These are phyloP conservation scores for Claviceps capensis DNA, from an alignment of 2,329 filamentous ascomycete species.

Conservation along the genomic window DNA sequence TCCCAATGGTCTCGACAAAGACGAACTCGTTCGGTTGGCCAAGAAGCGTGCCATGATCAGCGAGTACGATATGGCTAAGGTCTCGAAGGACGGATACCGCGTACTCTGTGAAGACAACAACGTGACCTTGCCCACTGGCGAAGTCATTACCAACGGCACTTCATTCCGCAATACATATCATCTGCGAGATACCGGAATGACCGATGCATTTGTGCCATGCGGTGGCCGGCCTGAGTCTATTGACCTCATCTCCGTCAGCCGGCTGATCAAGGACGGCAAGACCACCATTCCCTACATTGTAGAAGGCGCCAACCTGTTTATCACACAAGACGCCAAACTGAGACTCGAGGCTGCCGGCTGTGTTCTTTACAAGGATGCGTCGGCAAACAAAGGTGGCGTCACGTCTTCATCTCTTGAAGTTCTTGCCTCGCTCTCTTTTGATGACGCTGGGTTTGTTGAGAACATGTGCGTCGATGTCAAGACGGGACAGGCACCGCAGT, in stretches of 20 bases:
- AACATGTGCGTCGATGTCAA: slow-evolving; percentile 78
- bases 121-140: slow-evolving; percentile 73
- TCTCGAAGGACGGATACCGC: slow-evolving; percentile 79
- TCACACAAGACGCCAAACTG: slow-evolving; percentile 95
- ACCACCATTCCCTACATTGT: slow-evolving; percentile 84
- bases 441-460: slow-evolving; percentile 73
- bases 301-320: slow-evolving; percentile 95
- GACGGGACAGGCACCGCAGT: slow-evolving; percentile 61
- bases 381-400: slow-evolving; percentile 96
- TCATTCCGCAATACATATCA: slow-evolving; percentile 97
- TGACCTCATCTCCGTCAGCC: slow-evolving; percentile 74
- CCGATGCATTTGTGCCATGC: slow-evolving; percentile 88
- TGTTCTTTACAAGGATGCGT: slow-evolving; percentile 93
- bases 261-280: slow-evolving; percentile 84
- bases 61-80: slow-evolving; percentile 71
- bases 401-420: slow-evolving; percentile 96
- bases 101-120: slow-evolving; percentile 87
- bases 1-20: slow-evolving; percentile 72
- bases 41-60: slow-evolving; percentile 81
- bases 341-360: slow-evolving; percentile 91
- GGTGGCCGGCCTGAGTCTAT: slow-evolving; percentile 95
- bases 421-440: slow-evolving; percentile 84
- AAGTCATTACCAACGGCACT: slow-evolving; percentile 80
- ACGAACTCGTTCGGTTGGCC: slow-evolving; percentile 73
- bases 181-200: slow-evolving; percentile 60